Base-by-base conservation (phyloP, 305 asterid genomes). In the Lippia alba region DNA sequence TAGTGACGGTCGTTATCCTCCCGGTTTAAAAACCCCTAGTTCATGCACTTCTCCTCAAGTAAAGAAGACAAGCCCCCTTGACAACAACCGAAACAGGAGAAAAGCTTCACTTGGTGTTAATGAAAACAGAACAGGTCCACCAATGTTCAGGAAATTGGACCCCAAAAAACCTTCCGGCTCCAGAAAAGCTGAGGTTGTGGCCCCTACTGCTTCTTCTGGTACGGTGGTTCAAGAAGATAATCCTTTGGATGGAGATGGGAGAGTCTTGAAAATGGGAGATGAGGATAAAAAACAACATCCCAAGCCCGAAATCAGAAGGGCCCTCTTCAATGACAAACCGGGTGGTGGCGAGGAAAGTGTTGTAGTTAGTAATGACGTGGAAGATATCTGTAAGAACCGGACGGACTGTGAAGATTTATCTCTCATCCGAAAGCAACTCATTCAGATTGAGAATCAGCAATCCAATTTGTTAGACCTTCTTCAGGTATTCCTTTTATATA, bases 381-480 rank as follows among this genome's bases (percentile, higher is more conserved):
- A 76, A 63, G 84, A 83, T 41, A 69, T 57, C 5, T 58, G 45
- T 69, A 70, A 68, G 82, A 79, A 80, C 78, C 83, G 69, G 75
- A 84, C 76, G 71, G 90, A 85, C 69, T 74, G 75, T 60, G 89
- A 87, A 55, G 97, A 85, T 62, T 85, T 91, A 5, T 89, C 89
- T 45, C 44, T 81, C 68, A 91, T 91, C 71, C 86, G 83, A 34
- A 82, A 85, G 70, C 96, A 91, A 75, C 96, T 91, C 75, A 81
- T 86, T 77, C 97, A 91, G 64, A 91, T 91, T 63, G 96, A 91
- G 73, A 86, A 63, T 61, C 96, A 89, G 86, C 97, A 91, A 79
- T 83, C 96, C 66, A 78, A 85, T 85, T 82, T 91, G 83, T 70
- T 91, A 67, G 91, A 89, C 61, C 66, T 89, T 74, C 88, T 91